A percentile compares a stretch with the other conserved stretches of the same genome.
Evolutionary conservation across 2,329 filamentous ascomycete species (phyloP).

Genomic region (Conoideocrella luteorostrata): DNA sequence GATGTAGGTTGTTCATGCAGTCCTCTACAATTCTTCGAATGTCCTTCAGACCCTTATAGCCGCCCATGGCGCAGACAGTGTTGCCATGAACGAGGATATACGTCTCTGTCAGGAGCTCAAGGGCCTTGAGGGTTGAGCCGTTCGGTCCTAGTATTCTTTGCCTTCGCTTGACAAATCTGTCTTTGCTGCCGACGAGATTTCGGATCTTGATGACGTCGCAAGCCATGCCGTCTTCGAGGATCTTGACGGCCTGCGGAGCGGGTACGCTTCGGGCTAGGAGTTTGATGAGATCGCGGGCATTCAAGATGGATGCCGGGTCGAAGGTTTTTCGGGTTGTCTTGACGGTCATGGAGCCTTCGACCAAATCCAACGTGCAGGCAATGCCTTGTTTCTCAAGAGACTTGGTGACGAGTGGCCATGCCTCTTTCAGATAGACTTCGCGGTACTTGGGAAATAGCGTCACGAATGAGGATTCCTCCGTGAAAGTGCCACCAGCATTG

Average conservation of each 20-base stretch:
- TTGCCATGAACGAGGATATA: conserved; percentile 97
- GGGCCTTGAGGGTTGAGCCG: conserved; percentile 86
- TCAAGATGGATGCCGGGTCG: conserved; percentile 88
- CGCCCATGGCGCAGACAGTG: conserved; percentile 86
- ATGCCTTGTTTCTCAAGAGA: conserved; percentile 83
- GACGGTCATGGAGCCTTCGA: conserved; percentile 94
- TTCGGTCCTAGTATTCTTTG: conserved; percentile 89
- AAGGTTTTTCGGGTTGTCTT: conserved; percentile 89
- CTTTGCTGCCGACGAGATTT: conserved; percentile 84
- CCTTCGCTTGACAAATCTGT: conserved; percentile 88
- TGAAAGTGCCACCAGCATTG: conserved; percentile 78
- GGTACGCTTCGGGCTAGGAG: conserved; percentile 86
- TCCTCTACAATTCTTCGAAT: conserved; percentile 84
- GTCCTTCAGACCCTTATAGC: conserved; percentile 89
- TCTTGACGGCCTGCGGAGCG: conserved; percentile 86
- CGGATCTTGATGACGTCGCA: conserved; percentile 96
- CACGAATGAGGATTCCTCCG: conserved; percentile 86
- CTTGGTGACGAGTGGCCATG: conserved; percentile 86
- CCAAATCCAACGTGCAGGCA: conserved; percentile 84
- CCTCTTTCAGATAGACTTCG: conserved; percentile 86
- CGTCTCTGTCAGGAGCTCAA: conserved; percentile 84
- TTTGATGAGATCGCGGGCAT: conserved; percentile 91
- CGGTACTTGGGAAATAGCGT: conserved; percentile 93
- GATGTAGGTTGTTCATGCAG: conserved; percentile 95
- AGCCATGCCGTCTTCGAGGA: conserved; percentile 84